A percentile compares a stretch with the other conserved stretches of the same genome.
phyloP scores from a whole-genome alignment of 2,329 filamentous ascomycete species.

The Xylariaceae sp. region DNA sequence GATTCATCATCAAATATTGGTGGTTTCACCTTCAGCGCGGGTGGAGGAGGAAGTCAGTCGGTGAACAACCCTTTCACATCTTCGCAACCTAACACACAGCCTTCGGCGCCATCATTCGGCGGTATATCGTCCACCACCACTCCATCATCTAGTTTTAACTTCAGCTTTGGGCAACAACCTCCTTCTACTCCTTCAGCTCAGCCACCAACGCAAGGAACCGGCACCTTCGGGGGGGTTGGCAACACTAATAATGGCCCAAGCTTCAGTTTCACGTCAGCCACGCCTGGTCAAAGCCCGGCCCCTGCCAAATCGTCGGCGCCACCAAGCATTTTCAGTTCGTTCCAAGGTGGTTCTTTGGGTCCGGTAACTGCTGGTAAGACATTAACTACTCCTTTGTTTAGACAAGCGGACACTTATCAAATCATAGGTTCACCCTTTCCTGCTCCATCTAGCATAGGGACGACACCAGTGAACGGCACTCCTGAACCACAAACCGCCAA shows the following conservation, averaged over 20 bases:
- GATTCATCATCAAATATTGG: conserved; percentile 15
- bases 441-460: conserved; percentile 57
- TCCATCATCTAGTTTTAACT: conserved; percentile 25
- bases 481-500: conserved; percentile 51
- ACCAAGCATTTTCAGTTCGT: conserved; percentile 19
- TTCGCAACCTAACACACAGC: conserved; percentile 13
- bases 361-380: conserved; percentile 42
- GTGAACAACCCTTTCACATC: conserved; percentile 33
- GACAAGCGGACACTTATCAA: conserved; percentile 2
- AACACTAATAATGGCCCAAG: conserved; percentile 24
- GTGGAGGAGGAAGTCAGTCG: conserved; percentile 31
- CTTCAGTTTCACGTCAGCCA: conserved; percentile 38
- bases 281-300: conserved; percentile 27
- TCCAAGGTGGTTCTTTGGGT: conserved; percentile 33
- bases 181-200: conserved; percentile 23
- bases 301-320: conserved; percentile 22
- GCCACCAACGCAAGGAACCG: conserved; percentile 18
- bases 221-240: conserved; percentile 26
- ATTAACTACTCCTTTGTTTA: background rate
- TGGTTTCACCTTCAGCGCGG: conserved; percentile 38
- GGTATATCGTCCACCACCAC: conserved; percentile 17
- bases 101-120: conserved; percentile 21
- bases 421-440: conserved; percentile 39
- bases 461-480: conserved; percentile 55
- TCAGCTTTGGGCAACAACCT: conserved; percentile 24